These are phyloP conservation scores for Cyberlindnera petersonii DNA, from an alignment of 805 yeast genomes.

Conservation along the genomic window DNA sequence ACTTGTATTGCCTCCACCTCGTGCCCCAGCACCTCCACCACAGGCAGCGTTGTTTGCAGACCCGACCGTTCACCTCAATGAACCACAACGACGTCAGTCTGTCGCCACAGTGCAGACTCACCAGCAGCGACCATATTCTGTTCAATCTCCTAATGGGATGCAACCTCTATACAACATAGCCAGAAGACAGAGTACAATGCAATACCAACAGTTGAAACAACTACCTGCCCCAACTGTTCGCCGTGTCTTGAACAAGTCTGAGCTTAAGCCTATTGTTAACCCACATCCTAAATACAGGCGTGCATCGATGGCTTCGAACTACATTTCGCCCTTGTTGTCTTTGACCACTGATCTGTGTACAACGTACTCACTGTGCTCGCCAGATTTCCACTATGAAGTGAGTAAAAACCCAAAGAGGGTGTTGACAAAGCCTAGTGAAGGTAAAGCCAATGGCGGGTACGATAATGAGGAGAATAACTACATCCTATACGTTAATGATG, in stretches of 20 bases:
- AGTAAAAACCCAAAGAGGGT: constrained; percentile 89
- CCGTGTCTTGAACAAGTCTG: constrained; percentile 40
- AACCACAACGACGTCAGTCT: constrained; percentile 35
- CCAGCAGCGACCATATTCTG: constrained; percentile 11
- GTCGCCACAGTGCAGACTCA: constrained; percentile 30
- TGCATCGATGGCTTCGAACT: constrained; percentile 58
- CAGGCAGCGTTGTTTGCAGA: constrained; percentile 33
- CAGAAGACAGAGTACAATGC: constrained; percentile 27
- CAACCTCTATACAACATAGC: constrained; percentile 9
- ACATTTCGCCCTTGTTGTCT: constrained; percentile 76
- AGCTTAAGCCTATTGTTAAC: constrained; percentile 58
- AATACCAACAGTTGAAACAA: constrained; percentile 28
- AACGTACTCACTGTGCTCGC: constrained; percentile 81
- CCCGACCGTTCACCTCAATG: constrained; percentile 23
- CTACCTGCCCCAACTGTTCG: constrained; percentile 47
- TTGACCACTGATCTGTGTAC: constrained; percentile 73
- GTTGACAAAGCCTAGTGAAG: constrained; percentile 87
- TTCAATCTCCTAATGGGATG: constrained; percentile 9
- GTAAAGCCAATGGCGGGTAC: constrained; percentile 70
- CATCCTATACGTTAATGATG: constrained; percentile 90
- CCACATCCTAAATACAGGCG: constrained; percentile 66
- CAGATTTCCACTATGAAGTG: constrained; percentile 76
- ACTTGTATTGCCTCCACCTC: constrained; percentile 38
- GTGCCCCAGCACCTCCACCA: constrained; percentile 45
- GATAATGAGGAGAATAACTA: constrained; percentile 91